A percentile compares a stretch with the other conserved stretches of the same genome.
Evolutionary conservation across 2,329 filamentous ascomycete genomes (phyloP).

Genomic region (Colletotrichum sp.): DNA sequence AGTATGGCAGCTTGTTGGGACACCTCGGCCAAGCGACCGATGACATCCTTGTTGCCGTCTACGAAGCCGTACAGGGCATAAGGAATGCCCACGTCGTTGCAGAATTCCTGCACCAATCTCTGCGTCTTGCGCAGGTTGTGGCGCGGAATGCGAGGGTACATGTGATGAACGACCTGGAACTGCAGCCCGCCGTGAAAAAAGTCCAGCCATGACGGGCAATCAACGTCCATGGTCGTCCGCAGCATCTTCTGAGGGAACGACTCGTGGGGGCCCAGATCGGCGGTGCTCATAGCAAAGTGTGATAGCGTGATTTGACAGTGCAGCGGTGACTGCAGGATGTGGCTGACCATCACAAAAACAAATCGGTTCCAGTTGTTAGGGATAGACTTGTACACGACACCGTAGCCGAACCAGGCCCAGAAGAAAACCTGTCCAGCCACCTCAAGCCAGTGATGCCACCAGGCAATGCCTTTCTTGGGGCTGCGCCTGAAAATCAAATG

Average conservation of each 20-base stretch:
- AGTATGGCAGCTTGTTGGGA: conserved; percentile 80
- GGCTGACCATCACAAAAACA: conserved; percentile 78
- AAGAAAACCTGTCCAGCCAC: conserved; percentile 78
- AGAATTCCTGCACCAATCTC: conserved; percentile 80
- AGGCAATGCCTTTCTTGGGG: conserved; percentile 76
- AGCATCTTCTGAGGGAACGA: conserved; percentile 92
- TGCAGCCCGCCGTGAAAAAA: conserved; percentile 89
- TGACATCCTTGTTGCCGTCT: conserved; percentile 81
- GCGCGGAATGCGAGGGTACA: conserved; percentile 82
- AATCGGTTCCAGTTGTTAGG: conserved; percentile 73
- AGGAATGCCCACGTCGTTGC: conserved; percentile 79
- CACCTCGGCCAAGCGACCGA: conserved; percentile 78
- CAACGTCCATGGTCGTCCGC: conserved; percentile 91
- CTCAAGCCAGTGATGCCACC: conserved; percentile 87
- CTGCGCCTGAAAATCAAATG: conserved; percentile 75
- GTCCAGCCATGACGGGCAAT: conserved; percentile 86
- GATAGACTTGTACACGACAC: conserved; percentile 75
- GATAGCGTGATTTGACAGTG: conserved; percentile 92
- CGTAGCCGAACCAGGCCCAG: conserved; percentile 87
- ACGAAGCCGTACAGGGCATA: conserved; percentile 88
- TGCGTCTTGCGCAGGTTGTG: conserved; percentile 83
- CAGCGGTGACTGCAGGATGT: conserved; percentile 80
- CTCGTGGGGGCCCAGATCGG: conserved; percentile 82
- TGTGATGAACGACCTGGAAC: conserved; percentile 88
- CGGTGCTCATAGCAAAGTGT: conserved; percentile 92